These are phyloP conservation scores for Hanseniaspora meyeri DNA, from an alignment of 805 yeast species.

Conservation along the genomic window DNA sequence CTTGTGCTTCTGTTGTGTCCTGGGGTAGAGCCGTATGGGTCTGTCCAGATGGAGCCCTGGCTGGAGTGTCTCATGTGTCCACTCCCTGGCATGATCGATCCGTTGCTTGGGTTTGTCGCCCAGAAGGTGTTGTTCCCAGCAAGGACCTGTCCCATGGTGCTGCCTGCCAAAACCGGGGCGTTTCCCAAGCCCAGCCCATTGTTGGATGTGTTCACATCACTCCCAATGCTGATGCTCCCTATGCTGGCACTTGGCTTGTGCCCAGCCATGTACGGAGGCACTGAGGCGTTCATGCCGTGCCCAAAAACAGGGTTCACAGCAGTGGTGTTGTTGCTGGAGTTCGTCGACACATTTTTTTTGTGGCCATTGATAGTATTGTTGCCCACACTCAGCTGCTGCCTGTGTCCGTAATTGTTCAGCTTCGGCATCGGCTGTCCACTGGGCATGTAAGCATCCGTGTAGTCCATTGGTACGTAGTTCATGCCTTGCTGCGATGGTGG, in stretches of 20 bases:
- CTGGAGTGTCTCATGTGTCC: conserved; percentile 10
- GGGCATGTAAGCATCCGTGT: conserved; percentile 2
- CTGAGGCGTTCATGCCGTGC: not conserved
- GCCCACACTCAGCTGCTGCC: conserved; percentile 7
- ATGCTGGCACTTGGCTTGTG: conserved; percentile 10
- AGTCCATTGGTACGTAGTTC: conserved; percentile 9
- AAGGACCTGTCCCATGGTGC: not conserved
- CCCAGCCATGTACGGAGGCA: not conserved
- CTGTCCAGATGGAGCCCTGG: conserved; percentile 12
- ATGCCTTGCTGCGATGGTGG: not conserved
- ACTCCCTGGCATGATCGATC: too few species aligned
- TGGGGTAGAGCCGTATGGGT: not conserved
- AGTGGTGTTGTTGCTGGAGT: conserved; percentile 8
- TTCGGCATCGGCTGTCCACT: conserved; percentile 1
- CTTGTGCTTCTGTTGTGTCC: not conserved
- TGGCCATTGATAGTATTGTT: conserved; percentile 9
- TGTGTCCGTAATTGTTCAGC: not conserved
- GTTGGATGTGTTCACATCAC: not conserved
- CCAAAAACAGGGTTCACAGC: not conserved
- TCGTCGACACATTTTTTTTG: conserved; percentile 5
- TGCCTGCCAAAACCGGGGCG: not conserved
- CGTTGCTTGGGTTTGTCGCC: not conserved
- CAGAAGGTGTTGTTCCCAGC: not conserved
- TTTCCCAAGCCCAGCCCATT: not conserved
- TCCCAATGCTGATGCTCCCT: conserved; percentile 10